These are phyloP conservation scores for Berberis vulgaris DNA, from an alignment of 164 flowering plant genomes.

Conservation along the genomic window DNA sequence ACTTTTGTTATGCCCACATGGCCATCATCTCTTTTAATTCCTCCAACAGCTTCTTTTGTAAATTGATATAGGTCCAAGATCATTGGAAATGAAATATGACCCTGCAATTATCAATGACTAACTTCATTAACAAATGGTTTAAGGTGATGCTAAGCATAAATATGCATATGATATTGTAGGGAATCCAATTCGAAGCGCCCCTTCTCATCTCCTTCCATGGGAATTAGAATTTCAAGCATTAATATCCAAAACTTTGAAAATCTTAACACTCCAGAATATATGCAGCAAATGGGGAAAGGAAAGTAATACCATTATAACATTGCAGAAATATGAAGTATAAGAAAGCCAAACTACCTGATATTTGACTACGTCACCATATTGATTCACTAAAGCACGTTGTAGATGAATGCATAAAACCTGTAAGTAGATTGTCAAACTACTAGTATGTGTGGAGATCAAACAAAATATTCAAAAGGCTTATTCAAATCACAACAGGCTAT, in stretches of 20 bases:
- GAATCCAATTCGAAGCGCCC: too few species aligned
- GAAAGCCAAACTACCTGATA: constrained; percentile 39
- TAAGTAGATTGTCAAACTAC: constrained; percentile 13
- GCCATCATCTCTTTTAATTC: constrained; percentile 25
- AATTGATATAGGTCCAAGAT: constrained; percentile 52
- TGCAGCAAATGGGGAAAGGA: too few species aligned
- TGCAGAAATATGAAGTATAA: neutral
- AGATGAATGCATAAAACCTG: constrained; percentile 90
- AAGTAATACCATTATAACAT: too few species aligned
- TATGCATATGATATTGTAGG: neutral
- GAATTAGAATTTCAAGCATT: too few species aligned
- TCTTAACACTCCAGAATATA: too few species aligned
- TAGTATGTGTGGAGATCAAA: constrained; percentile 7
- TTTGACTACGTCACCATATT: constrained; percentile 59
- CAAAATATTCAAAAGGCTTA: neutral
- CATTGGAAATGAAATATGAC: constrained; percentile 70
- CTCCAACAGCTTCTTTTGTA: constrained; percentile 28
- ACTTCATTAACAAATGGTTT: neutral
- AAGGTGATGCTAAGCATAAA: neutral
- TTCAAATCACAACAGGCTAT: neutral
- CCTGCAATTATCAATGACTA: constrained; percentile 31
- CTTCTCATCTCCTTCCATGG: too few species aligned
- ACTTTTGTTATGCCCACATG: constrained; percentile 13
- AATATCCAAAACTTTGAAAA: too few species aligned
- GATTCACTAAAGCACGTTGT: constrained; percentile 60